These are phyloP conservation scores for Torulaspora microellipsoides DNA, from an alignment of 805 yeast species.

Conservation along the genomic window DNA sequence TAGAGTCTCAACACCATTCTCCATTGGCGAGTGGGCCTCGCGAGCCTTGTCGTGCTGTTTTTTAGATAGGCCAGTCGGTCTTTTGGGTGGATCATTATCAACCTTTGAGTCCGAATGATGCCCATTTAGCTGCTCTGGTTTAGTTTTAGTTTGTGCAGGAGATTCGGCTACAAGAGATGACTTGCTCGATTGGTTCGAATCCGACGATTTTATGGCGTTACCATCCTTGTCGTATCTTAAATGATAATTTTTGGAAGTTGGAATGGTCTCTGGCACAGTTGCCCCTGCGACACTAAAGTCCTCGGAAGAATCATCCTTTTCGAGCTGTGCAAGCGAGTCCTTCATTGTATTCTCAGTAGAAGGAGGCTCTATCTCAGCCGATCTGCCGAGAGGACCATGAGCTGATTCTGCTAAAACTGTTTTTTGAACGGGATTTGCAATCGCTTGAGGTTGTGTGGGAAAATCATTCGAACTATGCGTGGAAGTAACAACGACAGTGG, in stretches of 20 bases:
- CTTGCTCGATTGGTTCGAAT: slow-evolving; percentile 5
- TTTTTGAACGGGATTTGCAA: not conserved
- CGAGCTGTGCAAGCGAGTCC: not conserved
- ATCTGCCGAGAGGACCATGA: not conserved
- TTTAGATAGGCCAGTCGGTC: not conserved
- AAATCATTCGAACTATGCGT: not conserved
- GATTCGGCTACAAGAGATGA: slow-evolving; percentile 2
- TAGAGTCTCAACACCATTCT: not conserved
- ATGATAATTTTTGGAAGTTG: slow-evolving; percentile 31
- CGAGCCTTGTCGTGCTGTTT: not conserved
- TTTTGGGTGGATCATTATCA: not conserved
- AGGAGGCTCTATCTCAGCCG: not conserved
- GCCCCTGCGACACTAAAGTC: slow-evolving; percentile 30
- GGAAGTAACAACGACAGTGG: not conserved
- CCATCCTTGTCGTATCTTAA: slow-evolving; percentile 17
- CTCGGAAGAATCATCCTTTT: slow-evolving; percentile 4
- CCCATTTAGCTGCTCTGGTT: not conserved
- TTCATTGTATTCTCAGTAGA: not conserved
- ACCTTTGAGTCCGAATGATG: not conserved
- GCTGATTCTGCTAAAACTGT: not conserved
- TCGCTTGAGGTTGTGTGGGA: no score
- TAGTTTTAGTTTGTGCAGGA: not conserved
- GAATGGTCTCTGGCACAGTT: slow-evolving; percentile 31
- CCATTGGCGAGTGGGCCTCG: not conserved
- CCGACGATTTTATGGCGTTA: slow-evolving; percentile 5